These are phyloP conservation scores for Sporothrix brunneoviolacea DNA, from an alignment of 2,329 filamentous ascomycete species.

Conservation along the genomic window DNA sequence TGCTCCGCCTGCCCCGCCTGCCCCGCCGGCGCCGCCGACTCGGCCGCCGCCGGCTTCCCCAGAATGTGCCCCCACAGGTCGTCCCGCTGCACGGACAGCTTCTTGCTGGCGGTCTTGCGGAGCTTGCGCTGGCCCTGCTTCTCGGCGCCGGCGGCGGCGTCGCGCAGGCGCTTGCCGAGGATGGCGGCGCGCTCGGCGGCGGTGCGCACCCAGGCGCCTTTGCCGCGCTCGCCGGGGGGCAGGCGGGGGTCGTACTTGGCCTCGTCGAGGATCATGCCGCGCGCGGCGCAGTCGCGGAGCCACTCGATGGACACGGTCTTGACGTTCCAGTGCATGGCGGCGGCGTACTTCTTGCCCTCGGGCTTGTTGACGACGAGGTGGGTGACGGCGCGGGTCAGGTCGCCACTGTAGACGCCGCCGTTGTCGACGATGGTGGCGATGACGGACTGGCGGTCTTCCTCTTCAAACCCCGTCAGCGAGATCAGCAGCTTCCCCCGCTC, in stretches of 20 bases:
- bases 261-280: constrained; percentile 90
- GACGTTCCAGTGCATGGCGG: constrained; percentile 77
- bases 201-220: constrained; percentile 62
- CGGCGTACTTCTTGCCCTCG: constrained; percentile 82
- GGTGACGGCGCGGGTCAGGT: constrained; percentile 78
- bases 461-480: constrained; percentile 53
- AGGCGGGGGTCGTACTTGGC: constrained; percentile 71
- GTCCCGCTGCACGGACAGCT: constrained; percentile 71
- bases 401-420: constrained; percentile 79
- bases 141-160: constrained; percentile 31
- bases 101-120: constrained; percentile 78
- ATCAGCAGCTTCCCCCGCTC: constrained; percentile 40
- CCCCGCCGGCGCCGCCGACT: not conserved
- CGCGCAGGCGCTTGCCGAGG: constrained; percentile 54
- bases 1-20: too few species aligned
- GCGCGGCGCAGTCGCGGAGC: constrained; percentile 73
- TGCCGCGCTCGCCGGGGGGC: constrained; percentile 63
- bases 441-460: constrained; percentile 61
- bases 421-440: constrained; percentile 60
- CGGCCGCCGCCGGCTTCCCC: constrained; percentile 30
- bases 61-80: constrained; percentile 90
- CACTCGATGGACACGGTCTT: constrained; percentile 76
- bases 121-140: constrained; percentile 70
- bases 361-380: constrained; percentile 78
- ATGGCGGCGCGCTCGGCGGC: constrained; percentile 33